phyloP scores from a whole-genome alignment of 129 eudicot species.

The Calendula officinalis region DNA sequence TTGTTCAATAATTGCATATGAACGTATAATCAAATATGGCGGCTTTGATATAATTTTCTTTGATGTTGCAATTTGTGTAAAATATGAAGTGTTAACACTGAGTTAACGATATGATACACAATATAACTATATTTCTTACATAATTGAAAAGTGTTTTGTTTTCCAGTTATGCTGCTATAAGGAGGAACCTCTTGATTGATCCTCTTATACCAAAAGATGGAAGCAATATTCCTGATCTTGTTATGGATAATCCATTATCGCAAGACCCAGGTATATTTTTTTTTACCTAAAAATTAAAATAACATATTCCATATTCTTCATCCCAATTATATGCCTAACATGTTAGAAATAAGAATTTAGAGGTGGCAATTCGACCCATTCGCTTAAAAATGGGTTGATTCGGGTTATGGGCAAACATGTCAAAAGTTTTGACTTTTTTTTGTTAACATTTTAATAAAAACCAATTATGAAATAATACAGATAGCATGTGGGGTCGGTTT shows the following conservation, averaged over 20 bases:
- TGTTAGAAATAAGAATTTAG: background rate
- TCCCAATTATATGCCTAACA: background rate
- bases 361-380: background rate
- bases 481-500: slow-evolving; percentile 98
- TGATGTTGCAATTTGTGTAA: background rate
- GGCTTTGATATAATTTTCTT: slow-evolving; percentile 9
- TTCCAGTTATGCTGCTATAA: slow-evolving; percentile 74
- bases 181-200: slow-evolving; percentile 77
- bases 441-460: background rate
- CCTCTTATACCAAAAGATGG: slow-evolving; percentile 79
- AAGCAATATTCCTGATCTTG: slow-evolving; percentile 55
- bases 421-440: background rate
- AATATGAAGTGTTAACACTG: background rate
- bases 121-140: background rate
- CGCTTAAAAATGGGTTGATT: background rate
- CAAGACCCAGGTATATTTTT: slow-evolving; percentile 67
- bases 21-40: slow-evolving; percentile 19
- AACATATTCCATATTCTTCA: too few species aligned
- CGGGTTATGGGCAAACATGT: background rate
- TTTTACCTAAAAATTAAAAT: background rate
- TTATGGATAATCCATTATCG: slow-evolving; percentile 86
- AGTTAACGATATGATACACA: background rate
- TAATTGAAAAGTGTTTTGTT: background rate
- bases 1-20: background rate
- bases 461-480: slow-evolving; percentile 34